These are phyloP conservation scores for Penicillium daleae DNA, from an alignment of 495 filamentous ascomycete genomes.

Conservation along the genomic window DNA sequence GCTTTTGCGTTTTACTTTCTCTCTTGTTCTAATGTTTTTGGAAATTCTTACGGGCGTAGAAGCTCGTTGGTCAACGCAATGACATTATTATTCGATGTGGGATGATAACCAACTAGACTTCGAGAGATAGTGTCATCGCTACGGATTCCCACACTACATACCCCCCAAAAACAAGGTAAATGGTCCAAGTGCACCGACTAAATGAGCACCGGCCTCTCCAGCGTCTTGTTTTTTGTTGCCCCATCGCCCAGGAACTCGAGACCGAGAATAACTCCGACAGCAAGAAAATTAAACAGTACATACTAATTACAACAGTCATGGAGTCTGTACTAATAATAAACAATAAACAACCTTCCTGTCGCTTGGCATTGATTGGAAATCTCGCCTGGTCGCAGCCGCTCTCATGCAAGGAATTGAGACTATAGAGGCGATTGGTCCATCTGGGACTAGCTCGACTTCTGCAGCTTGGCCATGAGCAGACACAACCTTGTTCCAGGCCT, in stretches of 20 bases:
- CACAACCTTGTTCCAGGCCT: constrained; percentile 18
- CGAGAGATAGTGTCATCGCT: background rate
- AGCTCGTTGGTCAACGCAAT: background rate
- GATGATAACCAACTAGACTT: background rate
- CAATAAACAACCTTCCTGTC: background rate
- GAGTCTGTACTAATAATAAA: constrained; percentile 1
- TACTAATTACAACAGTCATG: no score
- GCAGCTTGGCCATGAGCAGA: constrained; percentile 10
- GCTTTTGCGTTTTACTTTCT: background rate
- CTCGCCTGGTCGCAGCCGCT: constrained; percentile 8
- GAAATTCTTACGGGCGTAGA: constrained; percentile 1
- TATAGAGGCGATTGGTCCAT: constrained; percentile 32
- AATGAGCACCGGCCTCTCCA: constrained; percentile 2
- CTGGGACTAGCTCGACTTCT: constrained; percentile 12
- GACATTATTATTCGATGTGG: background rate
- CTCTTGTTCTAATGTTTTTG: background rate
- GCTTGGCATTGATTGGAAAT: constrained; percentile 3
- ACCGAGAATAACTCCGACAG: background rate
- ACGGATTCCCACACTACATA: background rate
- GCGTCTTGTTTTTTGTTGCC: background rate
- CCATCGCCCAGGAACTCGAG: background rate
- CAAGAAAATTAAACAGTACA: no score
- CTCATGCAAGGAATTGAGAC: constrained; percentile 34
- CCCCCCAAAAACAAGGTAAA: constrained; percentile 2
- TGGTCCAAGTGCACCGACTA: background rate